Evolutionary conservation across 2,329 filamentous ascomycete species (phyloP), one percentile per base, ranked within the genome.

Genomic region (Tolypocladium amazonense): DNA sequence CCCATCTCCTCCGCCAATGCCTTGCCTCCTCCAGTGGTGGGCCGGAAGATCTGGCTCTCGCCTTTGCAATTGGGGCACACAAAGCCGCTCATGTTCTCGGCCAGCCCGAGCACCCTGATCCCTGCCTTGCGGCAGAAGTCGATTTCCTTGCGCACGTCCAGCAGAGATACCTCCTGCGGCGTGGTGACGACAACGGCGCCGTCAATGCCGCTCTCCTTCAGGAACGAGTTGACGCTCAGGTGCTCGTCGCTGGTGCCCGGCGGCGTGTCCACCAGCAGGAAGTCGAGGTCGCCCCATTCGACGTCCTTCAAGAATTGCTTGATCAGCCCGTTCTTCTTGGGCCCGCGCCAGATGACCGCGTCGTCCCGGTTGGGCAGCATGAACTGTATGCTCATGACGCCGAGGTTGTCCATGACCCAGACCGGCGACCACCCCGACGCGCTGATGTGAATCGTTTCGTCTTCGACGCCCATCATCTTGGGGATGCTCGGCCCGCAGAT

Each of bases 301-400:
- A 99, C 94, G 69, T 99, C 95, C 78, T 96, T 97, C 57, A 99
- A 76, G 67, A 99, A 99, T 73, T 95, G 90, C 78, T 99, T 99
- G 71, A 99, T 97, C 60, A 99, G 77, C 0, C 94, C 94, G 69
- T 97, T 99, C 82, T 99, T 99, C 83, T 99, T 99, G 3, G 94
- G 89, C 0, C 94, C 94, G 57, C 94, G 84, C 94, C 94, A 99
- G 65, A 99, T 99, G 47, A 99, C 88, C 4, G 94, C 94, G 70
- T 96, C 92, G 73, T 99, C 93, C 55, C 90, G 83, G 68, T 90
- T 91, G 0, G 94, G 94, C 54, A 99, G 80, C 91, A 99, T 96
- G 72, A 99, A 99, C 74, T 99, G 94, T 64, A 99, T 91, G 69
- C 89, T 94, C 93, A 99, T 97, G 57, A 96, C 91, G 1, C 88